These are phyloP conservation scores for Epichloe typhina DNA, from an alignment of 2,329 filamentous ascomycete genomes.

Conservation along the genomic window DNA sequence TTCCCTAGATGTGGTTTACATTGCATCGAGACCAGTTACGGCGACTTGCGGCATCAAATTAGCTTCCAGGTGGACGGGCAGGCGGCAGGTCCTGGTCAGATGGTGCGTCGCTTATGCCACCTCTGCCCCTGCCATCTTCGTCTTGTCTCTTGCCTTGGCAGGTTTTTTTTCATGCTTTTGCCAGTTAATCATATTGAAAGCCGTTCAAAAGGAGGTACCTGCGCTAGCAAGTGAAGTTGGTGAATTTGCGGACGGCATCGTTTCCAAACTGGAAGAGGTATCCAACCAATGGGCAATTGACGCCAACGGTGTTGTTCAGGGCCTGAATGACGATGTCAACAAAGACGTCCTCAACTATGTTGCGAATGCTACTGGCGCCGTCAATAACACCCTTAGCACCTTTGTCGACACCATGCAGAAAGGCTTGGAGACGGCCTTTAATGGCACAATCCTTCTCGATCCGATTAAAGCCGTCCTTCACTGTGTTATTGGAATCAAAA, in stretches of 20 bases:
- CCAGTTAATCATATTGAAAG: conserved; percentile 64
- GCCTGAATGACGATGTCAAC: conserved; percentile 69
- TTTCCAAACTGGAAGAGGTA: conserved; percentile 56
- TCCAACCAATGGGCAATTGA: conserved; percentile 65
- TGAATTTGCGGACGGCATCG: conserved; percentile 66
- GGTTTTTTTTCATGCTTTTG: conserved; percentile 73
- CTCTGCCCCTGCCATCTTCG: conserved; percentile 70
- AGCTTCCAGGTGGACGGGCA: conserved; percentile 48
- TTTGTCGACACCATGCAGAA: conserved; percentile 69
- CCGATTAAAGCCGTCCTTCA: conserved; percentile 69
- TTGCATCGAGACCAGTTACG: conserved; percentile 69
- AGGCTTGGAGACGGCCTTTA: conserved; percentile 65
- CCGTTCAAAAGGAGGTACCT: conserved; percentile 64
- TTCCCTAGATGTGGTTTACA: conserved; percentile 77
- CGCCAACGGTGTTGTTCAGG: conserved; percentile 58
- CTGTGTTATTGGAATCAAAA: conserved; percentile 80
- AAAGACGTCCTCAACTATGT: conserved; percentile 78
- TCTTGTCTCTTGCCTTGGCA: conserved; percentile 69
- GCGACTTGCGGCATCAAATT: conserved; percentile 58
- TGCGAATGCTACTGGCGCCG: conserved; percentile 63
- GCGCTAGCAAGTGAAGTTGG: conserved; percentile 62
- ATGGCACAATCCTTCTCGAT: conserved; percentile 64
- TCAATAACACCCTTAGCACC: conserved; percentile 73
- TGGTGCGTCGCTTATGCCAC: conserved; percentile 87
- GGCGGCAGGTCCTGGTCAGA: conserved; percentile 59